Evolutionary conservation across 1,284 basidiomycete species (phyloP), one percentile per base, ranked within the genome.

Genomic region (Pseudozyma hubeiensis): DNA sequence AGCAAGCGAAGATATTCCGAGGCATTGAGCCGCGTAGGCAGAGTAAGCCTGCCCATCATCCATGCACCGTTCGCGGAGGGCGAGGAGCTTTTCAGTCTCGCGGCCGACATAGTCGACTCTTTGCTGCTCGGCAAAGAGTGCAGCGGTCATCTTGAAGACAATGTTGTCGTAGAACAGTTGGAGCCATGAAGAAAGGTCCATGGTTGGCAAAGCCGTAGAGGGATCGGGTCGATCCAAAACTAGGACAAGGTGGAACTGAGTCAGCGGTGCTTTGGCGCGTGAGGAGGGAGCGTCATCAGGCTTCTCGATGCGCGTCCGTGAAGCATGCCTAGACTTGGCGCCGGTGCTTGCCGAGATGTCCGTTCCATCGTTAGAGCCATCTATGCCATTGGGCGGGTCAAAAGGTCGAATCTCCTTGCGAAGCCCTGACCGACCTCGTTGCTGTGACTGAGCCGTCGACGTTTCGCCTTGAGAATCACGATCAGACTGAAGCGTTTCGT

Each of bases 81-180:
- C 57, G 5, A 78, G 49, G 2, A 84, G 71, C 51, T 53, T 64
- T 34, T 77, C 68, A 1, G 74, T 70, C 53, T 84, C 77, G 30
- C 61, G 56, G 6, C 70, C 60, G 16, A 84, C 72, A 19, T 81
- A 82, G 40, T 69, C 53, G 4, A 64, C 55, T 3, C 73, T 64
- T 11, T 51, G 46, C 64, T 84, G 78, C 49, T 84, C 81, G 19
- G 74, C 74, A 41, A 75, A 82, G 19, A 84, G 77, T 16, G 81
- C 78, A 7, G 81, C 78, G 1, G 82, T 82, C 68, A 83, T 74
- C 53, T 84, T 84, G 73, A 83, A 84, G 33, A 79, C 67, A 17
- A 84, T 73, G 47, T 81, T 79, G 60, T 81, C 79, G 65, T 84
- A 83, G 40, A 72, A 83, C 33, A 83, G 60, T 37, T 79, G 73